Conservation (phyloP, 2,329 filamentous ascomycete species). For the Aspergillus vadensis region DNA sequence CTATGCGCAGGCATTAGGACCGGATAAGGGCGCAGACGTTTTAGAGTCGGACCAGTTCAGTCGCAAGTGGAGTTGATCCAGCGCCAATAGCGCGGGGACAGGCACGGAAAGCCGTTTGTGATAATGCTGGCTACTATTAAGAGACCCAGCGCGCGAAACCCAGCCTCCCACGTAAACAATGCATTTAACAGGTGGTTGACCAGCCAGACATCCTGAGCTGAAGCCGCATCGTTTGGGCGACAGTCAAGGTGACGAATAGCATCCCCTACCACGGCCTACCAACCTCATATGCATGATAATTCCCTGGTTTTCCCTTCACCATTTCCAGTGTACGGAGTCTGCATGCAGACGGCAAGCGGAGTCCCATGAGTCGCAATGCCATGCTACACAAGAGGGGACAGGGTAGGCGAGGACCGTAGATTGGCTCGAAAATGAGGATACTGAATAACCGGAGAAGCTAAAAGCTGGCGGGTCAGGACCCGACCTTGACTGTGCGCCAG, state of each 20-base stretch:
- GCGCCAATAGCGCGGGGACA: slow-evolving; percentile 21
- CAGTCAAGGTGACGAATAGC: slow-evolving; percentile 1
- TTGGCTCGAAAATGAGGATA: slow-evolving; percentile 15
- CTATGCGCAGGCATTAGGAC: slow-evolving; percentile 13
- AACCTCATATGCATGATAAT: background rate
- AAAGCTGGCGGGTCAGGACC: background rate
- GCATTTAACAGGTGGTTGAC: background rate
- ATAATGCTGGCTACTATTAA: background rate
- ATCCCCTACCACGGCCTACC: background rate
- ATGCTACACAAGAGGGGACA: background rate
- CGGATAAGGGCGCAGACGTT: slow-evolving; percentile 16
- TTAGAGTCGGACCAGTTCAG: slow-evolving; percentile 15
- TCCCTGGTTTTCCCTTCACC: background rate
- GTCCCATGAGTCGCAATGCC: background rate
- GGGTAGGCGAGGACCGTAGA: slow-evolving; percentile 4
- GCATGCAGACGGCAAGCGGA: background rate
- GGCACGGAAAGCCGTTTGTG: slow-evolving; percentile 21
- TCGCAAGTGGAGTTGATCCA: slow-evolving; percentile 19
- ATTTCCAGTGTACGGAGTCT: background rate
- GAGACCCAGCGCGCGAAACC: background rate
- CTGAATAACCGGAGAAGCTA: slow-evolving; percentile 9
- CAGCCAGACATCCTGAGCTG: background rate
- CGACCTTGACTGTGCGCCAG: no score
- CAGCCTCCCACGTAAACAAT: slow-evolving; percentile 3
- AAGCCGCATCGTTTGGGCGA: background rate